phyloP scores from a whole-genome alignment of 1,139 yeast genomes.

The Pichia sp. region DNA sequence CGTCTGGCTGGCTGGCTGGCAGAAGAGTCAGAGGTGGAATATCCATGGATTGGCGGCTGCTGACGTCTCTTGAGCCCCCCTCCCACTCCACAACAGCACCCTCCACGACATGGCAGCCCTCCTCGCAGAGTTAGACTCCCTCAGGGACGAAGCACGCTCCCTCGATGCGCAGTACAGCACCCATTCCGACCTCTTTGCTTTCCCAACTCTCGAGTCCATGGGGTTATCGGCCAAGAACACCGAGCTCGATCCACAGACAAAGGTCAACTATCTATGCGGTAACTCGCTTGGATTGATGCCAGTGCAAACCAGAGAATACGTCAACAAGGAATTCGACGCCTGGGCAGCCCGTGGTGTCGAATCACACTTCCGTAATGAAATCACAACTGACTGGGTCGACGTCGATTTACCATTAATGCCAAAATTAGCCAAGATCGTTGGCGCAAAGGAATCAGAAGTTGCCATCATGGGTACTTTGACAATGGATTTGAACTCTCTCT shows the following conservation, averaged over 20 bases:
- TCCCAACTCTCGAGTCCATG: conserved; percentile 32
- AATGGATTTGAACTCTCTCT: conserved; percentile 68
- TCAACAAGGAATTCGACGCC: conserved; percentile 68
- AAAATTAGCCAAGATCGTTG: conserved; percentile 69
- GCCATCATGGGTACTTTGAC: conserved; percentile 90
- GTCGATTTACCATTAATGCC: conserved; percentile 77
- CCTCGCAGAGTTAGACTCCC: not conserved
- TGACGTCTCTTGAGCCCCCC: no score
- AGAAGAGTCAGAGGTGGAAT: no score
- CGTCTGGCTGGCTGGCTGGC: no score
- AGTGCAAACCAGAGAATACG: conserved; percentile 50
- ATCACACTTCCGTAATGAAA: conserved; percentile 62
- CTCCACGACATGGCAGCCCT: not conserved
- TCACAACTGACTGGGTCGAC: conserved; percentile 70
- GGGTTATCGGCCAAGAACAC: conserved; percentile 20
- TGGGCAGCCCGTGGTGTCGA: conserved; percentile 84
- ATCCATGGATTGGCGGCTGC: no score
- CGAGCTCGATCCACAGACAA: conserved; percentile 5
- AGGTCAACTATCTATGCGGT: conserved; percentile 72
- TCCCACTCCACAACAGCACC: no score
- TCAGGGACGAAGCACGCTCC: conserved; percentile 17
- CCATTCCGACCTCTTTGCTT: conserved; percentile 23
- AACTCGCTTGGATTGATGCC: conserved; percentile 95
- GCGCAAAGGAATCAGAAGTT: conserved; percentile 70
- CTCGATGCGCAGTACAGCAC: conserved; percentile 22